Conservation (phyloP, 257 asterid genomes). For the Haberlea rhodopensis region DNA sequence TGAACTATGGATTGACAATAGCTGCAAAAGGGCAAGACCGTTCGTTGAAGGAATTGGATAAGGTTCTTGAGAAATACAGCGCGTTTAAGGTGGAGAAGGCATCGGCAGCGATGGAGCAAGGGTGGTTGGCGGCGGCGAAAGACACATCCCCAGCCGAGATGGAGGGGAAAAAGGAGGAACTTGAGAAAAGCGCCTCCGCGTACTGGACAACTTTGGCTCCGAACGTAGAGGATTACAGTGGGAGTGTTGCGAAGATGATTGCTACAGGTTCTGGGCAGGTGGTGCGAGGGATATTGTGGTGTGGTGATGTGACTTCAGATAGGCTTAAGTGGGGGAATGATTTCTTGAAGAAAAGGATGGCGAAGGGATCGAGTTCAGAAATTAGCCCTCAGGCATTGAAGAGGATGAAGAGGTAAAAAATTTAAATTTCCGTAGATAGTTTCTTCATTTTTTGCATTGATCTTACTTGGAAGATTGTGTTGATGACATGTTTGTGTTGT, state of each 20-base stretch:
- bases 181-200: slow-evolving; percentile 79
- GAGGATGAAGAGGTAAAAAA: slow-evolving; percentile 66
- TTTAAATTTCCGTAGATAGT: too few species aligned
- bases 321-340: slow-evolving; percentile 82
- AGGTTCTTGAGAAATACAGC: slow-evolving; percentile 51
- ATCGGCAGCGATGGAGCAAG: slow-evolving; percentile 44
- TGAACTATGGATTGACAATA: slow-evolving; percentile 75
- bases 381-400: slow-evolving; percentile 57
- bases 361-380: slow-evolving; percentile 40
- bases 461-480: too few species aligned
- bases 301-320: slow-evolving; percentile 82
- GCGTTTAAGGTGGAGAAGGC: slow-evolving; percentile 65
- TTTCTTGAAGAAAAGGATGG: slow-evolving; percentile 59
- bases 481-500: too few species aligned
- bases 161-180: slow-evolving; percentile 45
- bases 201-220: slow-evolving; percentile 96
- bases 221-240: slow-evolving; percentile 88
- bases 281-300: slow-evolving; percentile 88
- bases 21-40: slow-evolving; percentile 71
- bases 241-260: slow-evolving; percentile 59
- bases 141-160: slow-evolving; percentile 66
- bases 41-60: slow-evolving; percentile 51
- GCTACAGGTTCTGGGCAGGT: slow-evolving; percentile 88
- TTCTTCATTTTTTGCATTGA: too few species aligned
- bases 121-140: slow-evolving; percentile 60